Conservation (phyloP, 2,329 filamentous ascomycete species). For the Periconia macrospinosa region DNA sequence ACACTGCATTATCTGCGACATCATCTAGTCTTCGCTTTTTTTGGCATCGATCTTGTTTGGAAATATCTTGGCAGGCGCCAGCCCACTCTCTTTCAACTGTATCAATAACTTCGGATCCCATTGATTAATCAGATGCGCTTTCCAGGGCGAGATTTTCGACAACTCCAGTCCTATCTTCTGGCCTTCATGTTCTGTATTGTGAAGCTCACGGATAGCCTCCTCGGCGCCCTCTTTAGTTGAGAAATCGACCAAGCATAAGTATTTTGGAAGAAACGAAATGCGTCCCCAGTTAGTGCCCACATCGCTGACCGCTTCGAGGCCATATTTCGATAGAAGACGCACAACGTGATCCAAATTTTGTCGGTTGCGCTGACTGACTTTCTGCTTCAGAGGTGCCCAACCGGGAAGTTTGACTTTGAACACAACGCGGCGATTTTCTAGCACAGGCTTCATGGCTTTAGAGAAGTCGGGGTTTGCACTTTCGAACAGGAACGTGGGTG, state of each 20-base stretch:
- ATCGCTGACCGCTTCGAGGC: constrained; percentile 16
- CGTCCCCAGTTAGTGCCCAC: constrained; percentile 12
- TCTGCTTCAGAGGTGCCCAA: constrained; percentile 11
- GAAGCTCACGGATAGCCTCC: constrained; percentile 13
- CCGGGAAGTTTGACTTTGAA: constrained; percentile 19
- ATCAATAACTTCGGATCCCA: constrained; percentile 11
- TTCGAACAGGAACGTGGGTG: too few relatives aligned
- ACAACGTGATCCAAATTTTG: constrained; percentile 8
- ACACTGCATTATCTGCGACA: too few relatives aligned
- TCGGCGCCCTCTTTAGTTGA: constrained; percentile 24
- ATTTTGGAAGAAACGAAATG: constrained; percentile 6
- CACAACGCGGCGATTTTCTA: constrained; percentile 22
- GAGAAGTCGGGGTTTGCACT: background rate
- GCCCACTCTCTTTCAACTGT: constrained; percentile 18
- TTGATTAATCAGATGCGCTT: constrained; percentile 18
- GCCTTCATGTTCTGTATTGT: constrained; percentile 18
- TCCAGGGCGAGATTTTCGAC: constrained; percentile 6
- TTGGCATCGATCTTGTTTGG: background rate
- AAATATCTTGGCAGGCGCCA: constrained; percentile 3
- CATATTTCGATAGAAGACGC: constrained; percentile 15
- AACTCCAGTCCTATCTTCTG: constrained; percentile 6
- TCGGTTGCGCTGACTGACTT: background rate
- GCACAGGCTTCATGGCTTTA: constrained; percentile 14
- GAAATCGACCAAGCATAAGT: constrained; percentile 25
- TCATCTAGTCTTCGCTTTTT: background rate